These are phyloP conservation scores for Hypocreales sp. DNA, from an alignment of 2,329 filamentous ascomycete species.

Conservation along the genomic window DNA sequence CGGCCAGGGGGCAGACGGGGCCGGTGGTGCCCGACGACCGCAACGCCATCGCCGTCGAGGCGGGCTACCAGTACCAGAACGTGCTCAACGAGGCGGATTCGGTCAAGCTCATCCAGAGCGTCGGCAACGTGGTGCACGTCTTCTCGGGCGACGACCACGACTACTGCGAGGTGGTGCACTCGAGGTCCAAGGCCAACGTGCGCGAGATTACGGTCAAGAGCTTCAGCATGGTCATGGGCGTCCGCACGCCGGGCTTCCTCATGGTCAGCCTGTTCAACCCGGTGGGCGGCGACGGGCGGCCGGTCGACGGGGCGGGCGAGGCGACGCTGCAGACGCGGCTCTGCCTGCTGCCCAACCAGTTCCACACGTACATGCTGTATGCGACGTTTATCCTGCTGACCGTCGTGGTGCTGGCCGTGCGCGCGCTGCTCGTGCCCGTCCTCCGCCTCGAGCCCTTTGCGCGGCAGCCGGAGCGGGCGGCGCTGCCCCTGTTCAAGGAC, in stretches of 20 bases:
- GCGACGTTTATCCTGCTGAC: conserved; percentile 42
- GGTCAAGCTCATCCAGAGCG: conserved; percentile 54
- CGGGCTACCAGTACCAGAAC: conserved; percentile 94
- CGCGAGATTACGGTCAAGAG: conserved; percentile 91
- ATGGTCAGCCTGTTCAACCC: conserved; percentile 90
- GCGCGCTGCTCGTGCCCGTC: conserved; percentile 41
- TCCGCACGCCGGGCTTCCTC: conserved; percentile 72
- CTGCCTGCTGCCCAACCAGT: conserved; percentile 78
- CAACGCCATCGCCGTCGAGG: conserved; percentile 62
- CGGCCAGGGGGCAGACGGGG: conserved; percentile 38
- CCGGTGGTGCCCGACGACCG: conserved; percentile 46
- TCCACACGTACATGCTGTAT: conserved; percentile 73
- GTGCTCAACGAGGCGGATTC: conserved; percentile 70
- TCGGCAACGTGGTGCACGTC: conserved; percentile 70
- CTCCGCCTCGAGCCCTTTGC: conserved; percentile 38
- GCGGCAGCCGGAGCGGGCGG: conserved; percentile 22
- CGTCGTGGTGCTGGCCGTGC: conserved; percentile 31
- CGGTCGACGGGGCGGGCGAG: conserved; percentile 24
- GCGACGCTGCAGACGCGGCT: conserved; percentile 74
- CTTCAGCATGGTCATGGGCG: conserved; percentile 91
- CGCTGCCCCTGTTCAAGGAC: conserved; percentile 31
- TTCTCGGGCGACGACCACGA: conserved; percentile 98
- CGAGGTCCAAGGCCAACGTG: conserved; percentile 46
- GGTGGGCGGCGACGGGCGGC: conserved; percentile 43
- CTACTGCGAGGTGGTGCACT: conserved; percentile 83